Conservation (phyloP, 179 eudicot genomes). For the Heliamphora pulchella region DNA sequence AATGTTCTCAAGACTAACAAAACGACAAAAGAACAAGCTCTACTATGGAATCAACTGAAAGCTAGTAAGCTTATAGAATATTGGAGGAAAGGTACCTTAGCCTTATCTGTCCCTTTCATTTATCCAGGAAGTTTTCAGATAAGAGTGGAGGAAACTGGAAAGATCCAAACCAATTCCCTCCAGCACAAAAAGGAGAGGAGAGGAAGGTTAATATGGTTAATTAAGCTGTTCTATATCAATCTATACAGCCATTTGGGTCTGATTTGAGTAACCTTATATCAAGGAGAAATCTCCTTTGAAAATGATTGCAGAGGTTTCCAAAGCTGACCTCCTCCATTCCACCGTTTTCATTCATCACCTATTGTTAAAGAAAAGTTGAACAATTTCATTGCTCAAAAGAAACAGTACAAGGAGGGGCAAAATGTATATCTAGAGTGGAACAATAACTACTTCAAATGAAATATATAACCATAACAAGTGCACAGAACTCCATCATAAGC, state of each 20-base stretch:
- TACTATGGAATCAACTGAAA: not conserved
- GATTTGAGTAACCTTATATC: not conserved
- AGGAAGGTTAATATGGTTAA: not conserved
- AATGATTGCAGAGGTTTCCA: not conserved
- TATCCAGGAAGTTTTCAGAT: too few species aligned
- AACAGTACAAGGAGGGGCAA: not conserved
- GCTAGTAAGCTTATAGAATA: not conserved
- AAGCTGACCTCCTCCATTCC: not conserved
- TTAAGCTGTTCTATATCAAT: not conserved
- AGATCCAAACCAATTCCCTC: too few species aligned
- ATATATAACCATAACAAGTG: not conserved
- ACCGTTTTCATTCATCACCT: not conserved
- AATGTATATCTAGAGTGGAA: conserved; percentile 4
- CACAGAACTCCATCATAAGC: not conserved
- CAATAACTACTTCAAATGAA: not conserved
- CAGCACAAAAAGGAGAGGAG: too few species aligned
- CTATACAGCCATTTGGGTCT: not conserved
- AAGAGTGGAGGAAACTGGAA: too few species aligned
- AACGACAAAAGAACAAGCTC: not conserved
- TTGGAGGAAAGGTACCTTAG: not conserved
- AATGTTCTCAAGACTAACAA: not conserved
- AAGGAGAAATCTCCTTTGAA: not conserved
- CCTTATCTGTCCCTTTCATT: too few species aligned
- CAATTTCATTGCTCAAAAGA: not conserved
- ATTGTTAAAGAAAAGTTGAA: not conserved